phyloP scores from a whole-genome alignment of 495 filamentous ascomycete genomes.

The Penicillium coprophilum region DNA sequence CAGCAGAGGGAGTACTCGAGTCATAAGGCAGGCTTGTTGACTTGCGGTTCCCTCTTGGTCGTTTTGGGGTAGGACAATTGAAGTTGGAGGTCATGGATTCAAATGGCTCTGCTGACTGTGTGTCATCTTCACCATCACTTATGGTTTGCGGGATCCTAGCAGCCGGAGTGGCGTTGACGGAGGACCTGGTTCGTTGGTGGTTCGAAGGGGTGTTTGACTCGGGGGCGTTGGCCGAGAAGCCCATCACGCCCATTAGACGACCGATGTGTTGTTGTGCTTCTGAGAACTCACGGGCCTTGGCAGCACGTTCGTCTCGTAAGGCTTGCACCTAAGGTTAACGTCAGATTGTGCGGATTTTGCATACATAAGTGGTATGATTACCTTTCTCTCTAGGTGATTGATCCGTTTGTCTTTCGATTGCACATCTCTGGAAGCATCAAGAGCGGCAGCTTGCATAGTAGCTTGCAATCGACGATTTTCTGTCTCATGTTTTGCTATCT shows the following conservation, averaged over 20 bases:
- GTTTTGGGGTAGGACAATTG: constrained; percentile 30
- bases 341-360: background rate
- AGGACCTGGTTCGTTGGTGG: constrained; percentile 24
- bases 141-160: constrained; percentile 18
- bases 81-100: constrained; percentile 20
- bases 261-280: constrained; percentile 52
- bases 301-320: constrained; percentile 40
- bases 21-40: background rate
- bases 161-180: constrained; percentile 10
- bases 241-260: constrained; percentile 50
- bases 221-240: constrained; percentile 32
- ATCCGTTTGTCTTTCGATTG: constrained; percentile 39
- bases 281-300: constrained; percentile 49
- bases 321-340: constrained; percentile 33
- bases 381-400: constrained; percentile 44
- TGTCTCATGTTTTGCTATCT: constrained; percentile 28
- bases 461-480: constrained; percentile 28
- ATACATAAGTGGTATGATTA: constrained; percentile 11
- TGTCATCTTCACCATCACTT: constrained; percentile 22
- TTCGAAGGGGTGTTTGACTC: constrained; percentile 23
- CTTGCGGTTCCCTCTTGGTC: constrained; percentile 26
- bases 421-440: constrained; percentile 31
- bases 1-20: background rate
- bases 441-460: constrained; percentile 28
- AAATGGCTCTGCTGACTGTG: constrained; percentile 27